These are phyloP conservation scores for Hymenoscyphus infarciens DNA, from an alignment of 2,329 filamentous ascomycete genomes.

Conservation along the genomic window DNA sequence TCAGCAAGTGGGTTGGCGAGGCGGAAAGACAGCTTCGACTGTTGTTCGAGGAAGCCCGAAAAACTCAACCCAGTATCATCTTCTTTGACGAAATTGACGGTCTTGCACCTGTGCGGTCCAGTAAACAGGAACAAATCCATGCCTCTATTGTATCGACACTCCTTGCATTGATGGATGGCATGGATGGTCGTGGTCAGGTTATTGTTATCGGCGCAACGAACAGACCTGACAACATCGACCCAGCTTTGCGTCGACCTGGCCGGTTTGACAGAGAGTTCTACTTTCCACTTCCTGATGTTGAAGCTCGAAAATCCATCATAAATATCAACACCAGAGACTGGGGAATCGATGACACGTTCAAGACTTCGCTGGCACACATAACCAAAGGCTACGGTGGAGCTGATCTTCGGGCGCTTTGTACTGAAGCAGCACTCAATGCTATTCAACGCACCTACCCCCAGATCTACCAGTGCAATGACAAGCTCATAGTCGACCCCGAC, in stretches of 20 bases:
- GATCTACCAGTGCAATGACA: slow-evolving; percentile 87
- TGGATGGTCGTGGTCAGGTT: slow-evolving; percentile 97
- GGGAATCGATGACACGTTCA: slow-evolving; percentile 78
- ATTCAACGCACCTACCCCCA: slow-evolving; percentile 95
- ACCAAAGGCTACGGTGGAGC: slow-evolving; percentile 98
- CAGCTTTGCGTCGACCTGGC: slow-evolving; percentile 87
- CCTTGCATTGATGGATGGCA: slow-evolving; percentile 93
- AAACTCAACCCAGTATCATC: slow-evolving; percentile 96
- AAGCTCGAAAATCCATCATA: slow-evolving; percentile 79
- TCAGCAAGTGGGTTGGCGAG: slow-evolving; percentile 99
- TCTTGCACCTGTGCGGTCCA: slow-evolving; percentile 89
- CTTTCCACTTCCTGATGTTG: slow-evolving; percentile 83
- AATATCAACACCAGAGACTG: slow-evolving; percentile 95
- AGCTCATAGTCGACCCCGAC: slow-evolving; percentile 80
- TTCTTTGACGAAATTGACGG: slow-evolving; percentile 99
- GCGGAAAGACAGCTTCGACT: slow-evolving; percentile 91
- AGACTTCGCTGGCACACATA: slow-evolving; percentile 75
- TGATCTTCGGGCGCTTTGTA: slow-evolving; percentile 88
- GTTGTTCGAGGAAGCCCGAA: slow-evolving; percentile 91
- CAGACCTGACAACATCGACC: slow-evolving; percentile 92
- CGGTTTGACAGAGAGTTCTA: slow-evolving; percentile 98
- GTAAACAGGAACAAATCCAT: slow-evolving; percentile 98
- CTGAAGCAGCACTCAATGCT: slow-evolving; percentile 90
- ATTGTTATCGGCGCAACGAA: slow-evolving; percentile 99
- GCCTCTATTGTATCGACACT: slow-evolving; percentile 94